A percentile compares a stretch with the other conserved stretches of the same genome.
phyloP scores from a whole-genome alignment of 768 basidiomycete genomes.

The Lepiota venenata region DNA sequence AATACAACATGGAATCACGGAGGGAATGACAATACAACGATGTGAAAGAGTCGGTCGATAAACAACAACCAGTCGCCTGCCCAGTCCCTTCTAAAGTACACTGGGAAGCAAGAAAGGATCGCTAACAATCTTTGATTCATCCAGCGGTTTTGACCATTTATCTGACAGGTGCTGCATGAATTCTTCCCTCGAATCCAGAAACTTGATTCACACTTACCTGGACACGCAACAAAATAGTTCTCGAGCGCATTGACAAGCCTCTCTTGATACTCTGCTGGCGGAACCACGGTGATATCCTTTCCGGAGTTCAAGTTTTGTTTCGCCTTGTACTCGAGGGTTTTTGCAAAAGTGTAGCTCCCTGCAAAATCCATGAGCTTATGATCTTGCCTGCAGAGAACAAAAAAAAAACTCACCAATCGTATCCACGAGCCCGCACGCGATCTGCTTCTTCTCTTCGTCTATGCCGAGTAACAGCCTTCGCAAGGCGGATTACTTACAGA shows the following conservation, averaged over 20 bases:
- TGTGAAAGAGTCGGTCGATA: too few relatives aligned
- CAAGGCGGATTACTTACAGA: background rate
- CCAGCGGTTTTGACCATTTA: slow-evolving; percentile 47
- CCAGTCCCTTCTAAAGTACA: slow-evolving; percentile 29
- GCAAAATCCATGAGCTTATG: background rate
- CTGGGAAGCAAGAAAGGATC: slow-evolving; percentile 40
- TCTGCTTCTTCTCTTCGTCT: slow-evolving; percentile 60
- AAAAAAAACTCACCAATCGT: slow-evolving; percentile 56
- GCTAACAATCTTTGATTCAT: slow-evolving; percentile 33
- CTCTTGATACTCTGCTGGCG: slow-evolving; percentile 76
- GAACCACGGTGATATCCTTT: slow-evolving; percentile 75
- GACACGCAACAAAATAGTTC: slow-evolving; percentile 74
- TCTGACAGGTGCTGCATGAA: slow-evolving; percentile 23
- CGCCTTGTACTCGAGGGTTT: slow-evolving; percentile 83
- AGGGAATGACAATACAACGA: too few relatives aligned
- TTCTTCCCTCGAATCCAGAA: background rate
- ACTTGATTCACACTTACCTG: slow-evolving; percentile 40
- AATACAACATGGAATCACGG: too few relatives aligned
- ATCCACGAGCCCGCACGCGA: slow-evolving; percentile 79
- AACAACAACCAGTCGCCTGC: too few relatives aligned
- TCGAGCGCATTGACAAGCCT: slow-evolving; percentile 72
- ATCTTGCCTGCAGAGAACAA: background rate
- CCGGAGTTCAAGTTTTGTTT: slow-evolving; percentile 71
- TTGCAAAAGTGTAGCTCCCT: slow-evolving; percentile 84
- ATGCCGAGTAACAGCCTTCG: slow-evolving; percentile 68